Conservation (phyloP, 805 yeast genomes). For the Ogataea trehalophila region DNA sequence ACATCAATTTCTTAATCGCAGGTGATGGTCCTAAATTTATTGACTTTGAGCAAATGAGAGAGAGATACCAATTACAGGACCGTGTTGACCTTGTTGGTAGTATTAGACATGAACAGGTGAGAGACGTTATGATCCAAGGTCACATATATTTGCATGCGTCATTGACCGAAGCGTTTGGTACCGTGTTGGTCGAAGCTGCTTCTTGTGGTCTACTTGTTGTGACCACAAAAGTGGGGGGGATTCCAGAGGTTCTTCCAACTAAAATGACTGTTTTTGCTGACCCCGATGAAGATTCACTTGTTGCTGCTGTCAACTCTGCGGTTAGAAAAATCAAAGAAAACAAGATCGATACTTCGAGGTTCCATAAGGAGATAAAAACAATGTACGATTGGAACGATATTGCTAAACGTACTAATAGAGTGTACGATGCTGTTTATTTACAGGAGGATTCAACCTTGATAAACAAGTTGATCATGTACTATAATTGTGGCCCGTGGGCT, state of each 20-base stretch:
- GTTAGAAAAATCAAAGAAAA: constrained; percentile 53
- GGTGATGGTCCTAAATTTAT: constrained; percentile 97
- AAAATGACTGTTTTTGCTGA: constrained; percentile 91
- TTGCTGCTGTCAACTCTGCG: constrained; percentile 67
- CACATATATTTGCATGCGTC: constrained; percentile 93
- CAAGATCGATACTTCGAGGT: constrained; percentile 62
- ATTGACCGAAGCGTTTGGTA: constrained; percentile 95
- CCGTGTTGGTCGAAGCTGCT: constrained; percentile 95
- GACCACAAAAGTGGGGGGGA: constrained; percentile 95
- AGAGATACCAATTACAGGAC: constrained; percentile 77
- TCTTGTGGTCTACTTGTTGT: constrained; percentile 92
- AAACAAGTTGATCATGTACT: constrained; percentile 56
- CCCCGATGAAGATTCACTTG: constrained; percentile 81
- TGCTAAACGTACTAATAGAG: constrained; percentile 79
- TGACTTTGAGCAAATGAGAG: constrained; percentile 94
- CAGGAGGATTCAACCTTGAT: constrained; percentile 37
- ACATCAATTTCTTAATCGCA: constrained; percentile 79
- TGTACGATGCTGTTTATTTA: constrained; percentile 48
- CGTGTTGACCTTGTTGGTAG: constrained; percentile 82
- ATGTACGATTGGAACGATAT: constrained; percentile 94
- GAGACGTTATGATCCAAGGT: constrained; percentile 90
- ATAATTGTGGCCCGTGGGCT: constrained; percentile 76
- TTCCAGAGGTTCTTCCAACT: constrained; percentile 90
- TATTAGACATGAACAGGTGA: constrained; percentile 85
- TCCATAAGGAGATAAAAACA: constrained; percentile 68